phyloP scores from a whole-genome alignment of 1,284 basidiomycete species.

The Cryptococcus sp. region DNA sequence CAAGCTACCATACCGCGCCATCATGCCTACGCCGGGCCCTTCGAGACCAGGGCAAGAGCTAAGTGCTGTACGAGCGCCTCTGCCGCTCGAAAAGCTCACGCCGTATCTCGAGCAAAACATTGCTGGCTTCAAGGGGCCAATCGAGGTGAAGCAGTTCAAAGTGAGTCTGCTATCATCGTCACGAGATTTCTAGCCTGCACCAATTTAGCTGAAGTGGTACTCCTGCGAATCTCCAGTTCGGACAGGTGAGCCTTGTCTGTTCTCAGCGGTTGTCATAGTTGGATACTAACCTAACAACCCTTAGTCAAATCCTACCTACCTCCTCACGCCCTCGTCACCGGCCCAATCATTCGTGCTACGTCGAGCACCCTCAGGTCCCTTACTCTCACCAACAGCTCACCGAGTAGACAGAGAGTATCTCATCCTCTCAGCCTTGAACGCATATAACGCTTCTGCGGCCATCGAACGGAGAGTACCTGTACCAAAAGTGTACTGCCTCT shows the following conservation, averaged over 20 bases:
- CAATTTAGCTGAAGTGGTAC: too few relatives aligned
- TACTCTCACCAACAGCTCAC: conserved; percentile 86
- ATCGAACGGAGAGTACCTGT: conserved; percentile 64
- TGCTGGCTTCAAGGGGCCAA: conserved; percentile 63
- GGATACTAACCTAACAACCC: neutral
- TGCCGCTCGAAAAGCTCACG: conserved; percentile 68
- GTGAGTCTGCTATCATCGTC: conserved; percentile 57
- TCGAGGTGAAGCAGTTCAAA: conserved; percentile 88
- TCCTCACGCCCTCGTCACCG: conserved; percentile 17
- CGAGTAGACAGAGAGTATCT: conserved; percentile 90
- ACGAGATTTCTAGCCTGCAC: too few relatives aligned
- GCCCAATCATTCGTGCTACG: conserved; percentile 65
- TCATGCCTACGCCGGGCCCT: neutral
- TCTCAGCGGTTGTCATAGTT: neutral
- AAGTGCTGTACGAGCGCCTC: conserved; percentile 62
- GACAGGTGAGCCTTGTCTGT: conserved; percentile 59
- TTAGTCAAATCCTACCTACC: conserved; percentile 95
- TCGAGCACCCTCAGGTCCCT: conserved; percentile 86
- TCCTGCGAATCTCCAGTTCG: conserved; percentile 60
- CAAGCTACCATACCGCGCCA: neutral
- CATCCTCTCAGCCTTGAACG: conserved; percentile 73
- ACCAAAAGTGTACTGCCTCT: conserved; percentile 79
- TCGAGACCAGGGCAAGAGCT: conserved; percentile 19
- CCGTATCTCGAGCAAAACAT: conserved; percentile 66
- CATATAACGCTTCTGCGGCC: conserved; percentile 60